These are phyloP conservation scores for Suillus alpinus DNA, from an alignment of 768 basidiomycete species.

Conservation along the genomic window DNA sequence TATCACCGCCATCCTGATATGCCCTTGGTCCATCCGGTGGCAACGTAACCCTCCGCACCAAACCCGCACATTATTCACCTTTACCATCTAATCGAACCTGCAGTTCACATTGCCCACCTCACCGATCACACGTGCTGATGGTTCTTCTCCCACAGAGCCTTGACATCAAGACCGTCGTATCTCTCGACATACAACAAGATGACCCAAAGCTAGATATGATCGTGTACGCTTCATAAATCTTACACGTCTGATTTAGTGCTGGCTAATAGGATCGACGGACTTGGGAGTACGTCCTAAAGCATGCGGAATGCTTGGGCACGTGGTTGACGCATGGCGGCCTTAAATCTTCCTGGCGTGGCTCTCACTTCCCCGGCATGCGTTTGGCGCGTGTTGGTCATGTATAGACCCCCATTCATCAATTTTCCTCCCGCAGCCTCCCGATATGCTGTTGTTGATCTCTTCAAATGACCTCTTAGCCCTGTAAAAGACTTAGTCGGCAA, in stretches of 20 bases:
- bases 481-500: background rate
- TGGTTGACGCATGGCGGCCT: background rate
- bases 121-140: conserved; percentile 3
- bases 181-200: background rate
- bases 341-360: background rate
- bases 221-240: background rate
- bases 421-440: background rate
- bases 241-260: background rate
- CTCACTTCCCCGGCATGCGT: background rate
- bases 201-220: background rate
- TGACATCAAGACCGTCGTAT: background rate
- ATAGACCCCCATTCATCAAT: background rate
- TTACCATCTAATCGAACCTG: conserved; percentile 1
- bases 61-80: background rate
- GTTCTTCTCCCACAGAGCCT: conserved; percentile 2
- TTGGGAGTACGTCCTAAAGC: background rate
- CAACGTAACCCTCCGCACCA: background rate
- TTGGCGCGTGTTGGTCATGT: background rate
- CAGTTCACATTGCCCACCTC: background rate
- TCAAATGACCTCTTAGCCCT: background rate
- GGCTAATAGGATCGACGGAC: background rate
- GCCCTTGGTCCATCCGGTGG: background rate
- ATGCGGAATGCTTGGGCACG: background rate
- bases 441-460: conserved; percentile 5
- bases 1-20: background rate